These are phyloP conservation scores for Penstemon newberryi DNA, from an alignment of 257 asterid species.

Conservation along the genomic window DNA sequence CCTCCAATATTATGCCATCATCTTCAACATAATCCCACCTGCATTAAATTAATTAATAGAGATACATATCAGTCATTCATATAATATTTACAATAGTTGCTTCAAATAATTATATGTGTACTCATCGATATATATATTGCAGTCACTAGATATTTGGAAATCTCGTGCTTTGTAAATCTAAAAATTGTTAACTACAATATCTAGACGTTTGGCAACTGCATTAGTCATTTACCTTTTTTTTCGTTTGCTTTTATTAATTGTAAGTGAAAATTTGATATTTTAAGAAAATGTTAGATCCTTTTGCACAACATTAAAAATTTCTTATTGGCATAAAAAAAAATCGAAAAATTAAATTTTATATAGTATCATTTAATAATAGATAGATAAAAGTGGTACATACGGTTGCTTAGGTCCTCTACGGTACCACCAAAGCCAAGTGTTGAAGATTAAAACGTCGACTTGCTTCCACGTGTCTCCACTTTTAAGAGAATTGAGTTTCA, in stretches of 20 bases:
- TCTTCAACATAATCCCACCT: slow-evolving; percentile 47
- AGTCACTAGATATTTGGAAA: no score
- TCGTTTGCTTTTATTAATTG: background rate
- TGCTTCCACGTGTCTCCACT: slow-evolving; percentile 43
- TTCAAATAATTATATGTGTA: no score
- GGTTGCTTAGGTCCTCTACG: slow-evolving; percentile 40
- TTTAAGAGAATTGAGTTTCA: slow-evolving; percentile 40
- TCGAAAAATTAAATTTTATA: no score
- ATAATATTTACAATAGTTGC: no score
- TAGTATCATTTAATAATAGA: no score
- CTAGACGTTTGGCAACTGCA: no score
- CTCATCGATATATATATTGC: no score
- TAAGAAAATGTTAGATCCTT: no score
- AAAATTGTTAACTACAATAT: no score
- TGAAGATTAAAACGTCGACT: slow-evolving; percentile 45
- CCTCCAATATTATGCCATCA: slow-evolving; percentile 32
- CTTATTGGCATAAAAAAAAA: no score
- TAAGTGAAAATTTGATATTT: background rate
- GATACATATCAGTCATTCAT: background rate
- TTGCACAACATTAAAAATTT: no score
- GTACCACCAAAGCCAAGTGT: slow-evolving; percentile 54
- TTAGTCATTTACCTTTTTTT: background rate
- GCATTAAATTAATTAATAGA: background rate
- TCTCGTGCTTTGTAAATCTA: no score
- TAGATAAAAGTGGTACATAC: slow-evolving; percentile 19